Conservation (phyloP, 208 protist species). For the Leishmania amazonensis region DNA sequence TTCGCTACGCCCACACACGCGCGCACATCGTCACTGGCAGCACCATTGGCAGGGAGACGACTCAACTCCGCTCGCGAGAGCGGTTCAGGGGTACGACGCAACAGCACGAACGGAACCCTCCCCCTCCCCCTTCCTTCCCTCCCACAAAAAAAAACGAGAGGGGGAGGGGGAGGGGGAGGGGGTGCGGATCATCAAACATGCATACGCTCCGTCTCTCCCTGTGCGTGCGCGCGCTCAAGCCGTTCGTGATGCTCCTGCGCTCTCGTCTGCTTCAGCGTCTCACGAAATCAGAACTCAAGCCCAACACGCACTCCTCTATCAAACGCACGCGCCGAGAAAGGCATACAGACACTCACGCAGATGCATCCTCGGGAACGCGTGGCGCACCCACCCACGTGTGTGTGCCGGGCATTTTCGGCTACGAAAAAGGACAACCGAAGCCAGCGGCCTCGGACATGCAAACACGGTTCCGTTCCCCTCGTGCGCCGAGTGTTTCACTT, state of each 20-base stretch:
- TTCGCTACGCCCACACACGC: not conserved
- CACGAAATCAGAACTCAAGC: not conserved
- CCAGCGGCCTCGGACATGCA: not conserved
- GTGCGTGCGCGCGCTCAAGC: not conserved
- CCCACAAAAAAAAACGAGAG: not conserved
- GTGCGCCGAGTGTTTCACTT: not conserved
- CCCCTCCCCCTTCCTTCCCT: not conserved
- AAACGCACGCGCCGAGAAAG: not conserved
- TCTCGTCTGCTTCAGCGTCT: not conserved
- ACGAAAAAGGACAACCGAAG: not conserved
- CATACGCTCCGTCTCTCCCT: not conserved
- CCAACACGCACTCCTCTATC: too few species aligned
- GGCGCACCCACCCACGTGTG: not conserved
- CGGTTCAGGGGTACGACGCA: not conserved
- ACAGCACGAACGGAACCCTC: not conserved
- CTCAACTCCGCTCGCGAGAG: not conserved
- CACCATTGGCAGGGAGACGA: not conserved
- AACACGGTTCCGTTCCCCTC: not conserved
- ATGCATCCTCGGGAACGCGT: not conserved
- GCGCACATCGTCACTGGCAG: not conserved
- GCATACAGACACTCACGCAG: not conserved
- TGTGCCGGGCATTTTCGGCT: not conserved
- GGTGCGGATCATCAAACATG: not conserved
- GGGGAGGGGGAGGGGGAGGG: not conserved
- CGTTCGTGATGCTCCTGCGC: not conserved